phyloP scores from a whole-genome alignment of 108 stramenopile genomes.

The Skeletonema tropicum region DNA sequence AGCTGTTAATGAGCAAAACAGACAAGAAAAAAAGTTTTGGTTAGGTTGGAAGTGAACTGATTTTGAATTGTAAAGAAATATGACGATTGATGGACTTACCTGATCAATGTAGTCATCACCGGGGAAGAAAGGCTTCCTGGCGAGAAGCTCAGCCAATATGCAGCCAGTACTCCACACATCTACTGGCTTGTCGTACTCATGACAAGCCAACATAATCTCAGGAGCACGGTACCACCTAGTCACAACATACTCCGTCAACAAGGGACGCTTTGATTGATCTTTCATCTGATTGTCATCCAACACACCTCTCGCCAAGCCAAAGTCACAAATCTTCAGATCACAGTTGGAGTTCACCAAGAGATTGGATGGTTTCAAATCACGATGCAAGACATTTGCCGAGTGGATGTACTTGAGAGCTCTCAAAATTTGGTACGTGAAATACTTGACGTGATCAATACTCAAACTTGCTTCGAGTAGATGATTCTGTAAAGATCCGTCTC shows the following conservation, averaged over 20 bases:
- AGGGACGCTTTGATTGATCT: conserved; percentile 69
- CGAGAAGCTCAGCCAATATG: conserved; percentile 98
- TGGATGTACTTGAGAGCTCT: conserved; percentile 99
- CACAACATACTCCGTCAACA: conserved; percentile 94
- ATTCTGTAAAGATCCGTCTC: conserved; percentile 99
- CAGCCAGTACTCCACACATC: conserved; percentile 98
- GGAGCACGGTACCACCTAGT: conserved; percentile 99
- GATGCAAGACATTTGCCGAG: conserved; percentile 97
- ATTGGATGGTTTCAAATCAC: conserved; percentile 98
- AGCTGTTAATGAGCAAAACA: conserved; percentile 44
- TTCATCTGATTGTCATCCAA: conserved; percentile 50
- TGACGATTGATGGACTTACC: conserved; percentile 71
- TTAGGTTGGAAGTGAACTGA: neutral
- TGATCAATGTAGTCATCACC: conserved; percentile 99
- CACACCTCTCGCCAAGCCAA: conserved; percentile 96
- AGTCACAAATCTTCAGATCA: conserved; percentile 99
- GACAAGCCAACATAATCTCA: conserved; percentile 99
- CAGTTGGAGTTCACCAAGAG: conserved; percentile 98
- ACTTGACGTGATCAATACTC: conserved; percentile 96
- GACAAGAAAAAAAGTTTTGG: conserved; percentile 4
- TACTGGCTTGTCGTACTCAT: conserved; percentile 98
- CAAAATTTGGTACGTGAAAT: conserved; percentile 97
- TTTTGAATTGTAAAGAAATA: conserved; percentile 19
- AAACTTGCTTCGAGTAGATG: conserved; percentile 98
- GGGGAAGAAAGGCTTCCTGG: conserved; percentile 95